Conservation (phyloP, 1,284 basidiomycete species). For the Ceratobasidium sp. region DNA sequence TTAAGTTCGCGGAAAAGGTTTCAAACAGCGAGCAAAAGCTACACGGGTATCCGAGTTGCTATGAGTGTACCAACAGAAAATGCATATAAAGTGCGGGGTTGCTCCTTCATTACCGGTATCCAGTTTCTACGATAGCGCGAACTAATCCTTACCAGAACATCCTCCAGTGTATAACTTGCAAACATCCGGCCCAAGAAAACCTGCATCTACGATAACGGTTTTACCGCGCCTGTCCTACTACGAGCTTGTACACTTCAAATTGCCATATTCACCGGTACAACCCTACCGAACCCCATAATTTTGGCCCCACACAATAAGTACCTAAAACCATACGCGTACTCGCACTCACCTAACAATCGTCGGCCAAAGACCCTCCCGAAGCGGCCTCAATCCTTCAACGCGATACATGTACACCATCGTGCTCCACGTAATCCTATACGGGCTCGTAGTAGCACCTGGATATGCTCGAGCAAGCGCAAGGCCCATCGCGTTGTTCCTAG, state of each 20-base stretch:
- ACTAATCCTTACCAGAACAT: neutral
- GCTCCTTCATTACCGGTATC: neutral
- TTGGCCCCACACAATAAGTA: neutral
- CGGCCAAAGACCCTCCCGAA: constrained; percentile 80
- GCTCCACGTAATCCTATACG: constrained; percentile 69
- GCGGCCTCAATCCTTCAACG: constrained; percentile 74
- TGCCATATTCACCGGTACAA: constrained; percentile 71
- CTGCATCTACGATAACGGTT: neutral
- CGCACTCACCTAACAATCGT: constrained; percentile 78
- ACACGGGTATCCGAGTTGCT: no score
- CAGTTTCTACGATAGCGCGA: neutral
- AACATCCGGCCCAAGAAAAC: no score
- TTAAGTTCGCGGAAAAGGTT: no score
- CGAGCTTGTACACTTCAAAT: constrained; percentile 69
- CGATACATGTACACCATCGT: constrained; percentile 74
- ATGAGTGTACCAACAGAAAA: neutral
- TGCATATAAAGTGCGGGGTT: neutral
- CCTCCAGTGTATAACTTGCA: neutral
- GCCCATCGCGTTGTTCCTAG: constrained; percentile 43
- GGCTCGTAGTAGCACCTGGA: constrained; percentile 52
- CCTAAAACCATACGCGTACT: neutral
- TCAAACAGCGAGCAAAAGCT: no score
- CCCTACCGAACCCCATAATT: constrained; percentile 51
- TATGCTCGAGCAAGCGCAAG: constrained; percentile 40
- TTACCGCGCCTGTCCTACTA: constrained; percentile 53